Conservation (phyloP, 2,329 filamentous ascomycete genomes). For the Beauveria bassiana region DNA sequence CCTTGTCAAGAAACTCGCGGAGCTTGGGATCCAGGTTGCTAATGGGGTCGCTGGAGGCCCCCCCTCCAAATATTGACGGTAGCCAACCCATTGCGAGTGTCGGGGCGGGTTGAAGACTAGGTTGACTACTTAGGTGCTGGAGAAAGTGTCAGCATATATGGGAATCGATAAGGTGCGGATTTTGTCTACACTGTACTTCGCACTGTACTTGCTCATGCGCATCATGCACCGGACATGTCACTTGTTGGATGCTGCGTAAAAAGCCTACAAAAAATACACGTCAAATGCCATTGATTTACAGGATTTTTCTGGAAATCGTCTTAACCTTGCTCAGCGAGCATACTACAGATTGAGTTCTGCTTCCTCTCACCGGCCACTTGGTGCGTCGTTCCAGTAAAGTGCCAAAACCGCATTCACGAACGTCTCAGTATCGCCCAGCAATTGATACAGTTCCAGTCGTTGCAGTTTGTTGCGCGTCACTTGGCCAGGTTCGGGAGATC, state of each 20-base stretch:
- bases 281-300: neutral
- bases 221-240: neutral
- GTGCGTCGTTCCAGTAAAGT: neutral
- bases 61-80: slow-evolving; percentile 43
- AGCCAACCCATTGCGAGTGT: slow-evolving; percentile 47
- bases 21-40: slow-evolving; percentile 74
- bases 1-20: slow-evolving; percentile 75
- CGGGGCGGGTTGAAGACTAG: neutral
- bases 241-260: too few species aligned
- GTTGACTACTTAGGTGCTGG: neutral
- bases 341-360: neutral
- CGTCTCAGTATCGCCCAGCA: neutral
- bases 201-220: neutral
- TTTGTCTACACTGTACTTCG: slow-evolving; percentile 14
- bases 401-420: neutral
- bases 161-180: slow-evolving; percentile 15
- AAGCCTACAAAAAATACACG: too few species aligned
- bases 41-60: slow-evolving; percentile 48
- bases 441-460: neutral
- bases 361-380: neutral
- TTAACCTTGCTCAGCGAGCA: neutral
- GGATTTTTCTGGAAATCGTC: neutral
- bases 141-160: slow-evolving; percentile 1
- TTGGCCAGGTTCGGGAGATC: too few species aligned
- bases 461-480: neutral